Evolutionary conservation across 306 rosid species (phyloP), one percentile per base, ranked within the genome.

Genomic region (Cicer arietinum): DNA sequence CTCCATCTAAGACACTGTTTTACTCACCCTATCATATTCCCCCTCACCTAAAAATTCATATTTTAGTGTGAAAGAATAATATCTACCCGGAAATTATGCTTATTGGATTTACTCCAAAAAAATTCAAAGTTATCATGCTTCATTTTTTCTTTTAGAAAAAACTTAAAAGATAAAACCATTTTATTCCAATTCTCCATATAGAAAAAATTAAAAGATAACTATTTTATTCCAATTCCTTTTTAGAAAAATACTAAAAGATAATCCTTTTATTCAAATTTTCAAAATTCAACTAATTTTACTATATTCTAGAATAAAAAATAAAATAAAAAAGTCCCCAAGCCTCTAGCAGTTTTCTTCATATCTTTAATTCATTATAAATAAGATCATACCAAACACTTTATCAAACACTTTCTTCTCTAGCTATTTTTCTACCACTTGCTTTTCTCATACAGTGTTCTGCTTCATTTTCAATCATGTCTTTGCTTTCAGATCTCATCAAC

Each of bases 401-500:
- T 37, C 61, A 44, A 13, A 11, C 18, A 9, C 66, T 60, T 59
- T 64, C 12, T 20, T 12, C 44, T 60, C 10, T 35, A 60, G 41
- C 50, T 72, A 59, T 59, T 37, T 59, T 1, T 7, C 62, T 41
- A 7, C 70, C 9, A 30, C 59, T 53, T 46, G 1, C 9, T 17
- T 45, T 46, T 42, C 16, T 14, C 60, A 8, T 42, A 7, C 8
- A 6, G 6, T 60, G 12, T 61, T 71, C 56, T 62, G 40, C 35
- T 69, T 61, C 35, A 60, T 64, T 5, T 41, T 43, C 22, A 17
- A 41, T 12, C 52, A 88, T 82, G 86, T 60, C 89, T 71, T 47
- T 75, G 41, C 86, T 80, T 39, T 52, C 89, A 54, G 87, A 83
- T 84, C 85, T 86, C 79, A n/a, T 86, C 71, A 90, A 86, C 73